Evolutionary conservation across 2,329 filamentous ascomycete species (phyloP).

Genomic region (Colletotrichum sojae): DNA sequence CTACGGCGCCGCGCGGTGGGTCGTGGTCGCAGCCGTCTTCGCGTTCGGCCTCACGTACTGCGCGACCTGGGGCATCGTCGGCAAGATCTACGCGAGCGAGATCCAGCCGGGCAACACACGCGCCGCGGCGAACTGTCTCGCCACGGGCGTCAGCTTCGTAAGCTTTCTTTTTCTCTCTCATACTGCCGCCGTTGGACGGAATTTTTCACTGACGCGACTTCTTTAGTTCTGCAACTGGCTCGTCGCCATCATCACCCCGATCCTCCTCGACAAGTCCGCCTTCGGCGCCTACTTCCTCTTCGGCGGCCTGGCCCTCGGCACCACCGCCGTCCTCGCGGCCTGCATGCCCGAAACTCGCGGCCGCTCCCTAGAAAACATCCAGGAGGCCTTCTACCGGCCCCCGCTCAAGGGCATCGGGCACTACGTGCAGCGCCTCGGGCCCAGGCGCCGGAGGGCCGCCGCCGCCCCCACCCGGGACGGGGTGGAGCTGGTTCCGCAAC

Average conservation of each 20-base stretch:
- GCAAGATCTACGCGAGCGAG: slow-evolving; percentile 71
- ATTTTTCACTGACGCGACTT: too few species aligned
- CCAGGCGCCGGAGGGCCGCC: neutral
- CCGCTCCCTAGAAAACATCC: slow-evolving; percentile 58
- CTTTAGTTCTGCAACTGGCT: slow-evolving; percentile 58
- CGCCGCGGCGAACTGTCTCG: slow-evolving; percentile 67
- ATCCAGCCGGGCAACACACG: slow-evolving; percentile 69
- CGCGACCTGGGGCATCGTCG: slow-evolving; percentile 67
- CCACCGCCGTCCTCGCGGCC: neutral
- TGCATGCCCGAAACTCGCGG: slow-evolving; percentile 57
- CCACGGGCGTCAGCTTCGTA: slow-evolving; percentile 50
- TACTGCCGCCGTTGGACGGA: slow-evolving; percentile 8
- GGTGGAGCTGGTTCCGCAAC: slow-evolving; percentile 4
- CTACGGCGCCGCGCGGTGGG: slow-evolving; percentile 59
- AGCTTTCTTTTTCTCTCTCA: slow-evolving; percentile 42
- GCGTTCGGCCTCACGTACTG: slow-evolving; percentile 62
- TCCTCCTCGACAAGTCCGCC: slow-evolving; percentile 54
- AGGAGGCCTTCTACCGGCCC: slow-evolving; percentile 50
- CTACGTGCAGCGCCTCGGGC: neutral
- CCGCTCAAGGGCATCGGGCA: slow-evolving; percentile 13
- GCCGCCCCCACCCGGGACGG: neutral
- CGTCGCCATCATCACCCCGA: slow-evolving; percentile 60
- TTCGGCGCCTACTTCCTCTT: slow-evolving; percentile 63
- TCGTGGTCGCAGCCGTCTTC: slow-evolving; percentile 66
- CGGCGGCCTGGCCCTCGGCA: slow-evolving; percentile 54